Evolutionary conservation across 2,329 filamentous ascomycete species (phyloP).

Genomic region (Cyclaneusma minus): DNA sequence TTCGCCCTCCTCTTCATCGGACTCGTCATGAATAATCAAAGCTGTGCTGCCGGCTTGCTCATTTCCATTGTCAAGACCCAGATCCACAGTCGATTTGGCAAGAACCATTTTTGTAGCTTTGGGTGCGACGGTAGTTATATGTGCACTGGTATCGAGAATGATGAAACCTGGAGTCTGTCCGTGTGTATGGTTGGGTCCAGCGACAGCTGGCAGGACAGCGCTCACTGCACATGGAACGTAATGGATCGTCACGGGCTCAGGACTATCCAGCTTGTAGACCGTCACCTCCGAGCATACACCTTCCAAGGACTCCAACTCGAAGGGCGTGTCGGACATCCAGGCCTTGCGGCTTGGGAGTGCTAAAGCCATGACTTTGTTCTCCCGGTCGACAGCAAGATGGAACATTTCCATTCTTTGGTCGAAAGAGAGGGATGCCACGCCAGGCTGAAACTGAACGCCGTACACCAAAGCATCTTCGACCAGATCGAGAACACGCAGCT

Average conservation of each 20-base stretch:
- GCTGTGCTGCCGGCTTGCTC: slow-evolving; percentile 12
- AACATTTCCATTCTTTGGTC: slow-evolving; percentile 29
- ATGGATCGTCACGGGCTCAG: slow-evolving; percentile 42
- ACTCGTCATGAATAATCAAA: slow-evolving; percentile 18
- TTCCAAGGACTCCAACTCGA: slow-evolving; percentile 25
- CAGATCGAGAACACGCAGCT: slow-evolving; percentile 69
- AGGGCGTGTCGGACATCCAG: background rate
- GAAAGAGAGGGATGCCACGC: slow-evolving; percentile 17
- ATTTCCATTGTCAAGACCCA: slow-evolving; percentile 25
- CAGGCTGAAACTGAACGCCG: slow-evolving; percentile 39
- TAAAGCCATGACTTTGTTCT: slow-evolving; percentile 50
- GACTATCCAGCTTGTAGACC: slow-evolving; percentile 48
- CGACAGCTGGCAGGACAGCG: slow-evolving; percentile 47
- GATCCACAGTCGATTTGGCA: slow-evolving; percentile 35
- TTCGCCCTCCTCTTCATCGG: slow-evolving; percentile 17
- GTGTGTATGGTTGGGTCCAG: too few relatives aligned
- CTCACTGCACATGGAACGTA: slow-evolving; percentile 43
- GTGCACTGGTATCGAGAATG: slow-evolving; percentile 59
- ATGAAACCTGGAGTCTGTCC: slow-evolving; percentile 65
- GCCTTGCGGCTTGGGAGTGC: slow-evolving; percentile 29
- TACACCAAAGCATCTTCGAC: slow-evolving; percentile 63
- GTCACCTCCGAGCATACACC: slow-evolving; percentile 31
- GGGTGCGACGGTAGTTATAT: slow-evolving; percentile 48
- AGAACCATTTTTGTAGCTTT: slow-evolving; percentile 37
- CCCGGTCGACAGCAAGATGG: slow-evolving; percentile 57